Base-by-base conservation (phyloP, 208 protist species). In the Crithidia bombi region DNA sequence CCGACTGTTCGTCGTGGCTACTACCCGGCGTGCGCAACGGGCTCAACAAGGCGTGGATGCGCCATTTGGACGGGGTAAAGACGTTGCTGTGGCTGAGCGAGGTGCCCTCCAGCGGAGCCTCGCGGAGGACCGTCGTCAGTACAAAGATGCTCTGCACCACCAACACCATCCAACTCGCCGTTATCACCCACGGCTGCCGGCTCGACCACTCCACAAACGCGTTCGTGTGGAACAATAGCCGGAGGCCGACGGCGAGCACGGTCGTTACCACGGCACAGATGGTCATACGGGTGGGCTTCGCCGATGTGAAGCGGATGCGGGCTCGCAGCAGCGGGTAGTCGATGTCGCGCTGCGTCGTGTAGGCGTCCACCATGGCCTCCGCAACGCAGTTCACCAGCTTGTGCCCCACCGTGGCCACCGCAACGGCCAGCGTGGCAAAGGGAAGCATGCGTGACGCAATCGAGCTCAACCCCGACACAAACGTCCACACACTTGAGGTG, bases 351-450 rank as follows among this genome's bases (percentile, higher is more conserved):
- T 86, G 75, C 15, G 64, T 82, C 32, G 73, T 82, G 69, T 85
- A 83, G 2, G 86, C 78, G 68, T 96, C 91, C 33, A 96, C 68
- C 82, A 92, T 91, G 1, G 88, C 85, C 66, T 93, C 86, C 5
- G 79, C 66, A 25, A 90, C 61, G 59, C 85, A 88, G 74, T 93
- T 90, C 41, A 87, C 78, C 15, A 83, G 57, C 65, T 96, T 96
- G 72, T 92, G 81, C 5, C 88, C 91, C 25, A 89, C 57, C 19
- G 83, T 89, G 12, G 86, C 82, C 23, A 87, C 80, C 4, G 83
- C 70, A 14, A 88, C 52, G 14, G 85, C 84, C 14, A 96, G 50
- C 26, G 85, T 82, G 32, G 75, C 65, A 70, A 91, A 96, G 5
- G 91, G 91, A 0, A 81, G 59, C 65, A 92, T 85, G 39, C 70